These are phyloP conservation scores for Saturnispora silvae DNA, from an alignment of 805 yeast genomes.

Conservation along the genomic window DNA sequence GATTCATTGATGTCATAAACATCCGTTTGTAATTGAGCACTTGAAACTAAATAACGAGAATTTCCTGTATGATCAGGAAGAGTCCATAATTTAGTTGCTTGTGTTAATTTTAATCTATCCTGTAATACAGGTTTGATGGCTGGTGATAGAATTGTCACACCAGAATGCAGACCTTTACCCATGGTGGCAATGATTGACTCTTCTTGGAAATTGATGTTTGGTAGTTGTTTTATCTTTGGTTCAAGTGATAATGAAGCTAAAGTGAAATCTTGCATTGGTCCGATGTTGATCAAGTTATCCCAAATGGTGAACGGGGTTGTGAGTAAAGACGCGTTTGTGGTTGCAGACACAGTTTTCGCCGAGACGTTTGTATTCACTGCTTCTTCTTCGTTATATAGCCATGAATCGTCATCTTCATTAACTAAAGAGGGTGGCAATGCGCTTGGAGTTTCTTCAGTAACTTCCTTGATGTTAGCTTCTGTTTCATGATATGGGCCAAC, in stretches of 20 bases:
- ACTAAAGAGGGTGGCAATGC: conserved; percentile 8
- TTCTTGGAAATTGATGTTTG: conserved; percentile 60
- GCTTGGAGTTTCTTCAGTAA: conserved; percentile 6
- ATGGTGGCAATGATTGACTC: conserved; percentile 58
- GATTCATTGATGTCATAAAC: conserved; percentile 53
- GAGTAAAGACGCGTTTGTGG: conserved; percentile 12
- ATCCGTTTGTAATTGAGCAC: conserved; percentile 62
- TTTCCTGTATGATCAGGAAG: conserved; percentile 29
- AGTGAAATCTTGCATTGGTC: conserved; percentile 64
- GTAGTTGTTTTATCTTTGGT: conserved; percentile 45
- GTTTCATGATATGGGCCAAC: conserved; percentile 20
- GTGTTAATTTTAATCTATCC: conserved; percentile 61
- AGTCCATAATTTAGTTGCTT: conserved; percentile 70
- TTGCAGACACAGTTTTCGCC: not conserved
- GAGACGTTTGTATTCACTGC: conserved; percentile 13
- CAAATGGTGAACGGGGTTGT: conserved; percentile 32
- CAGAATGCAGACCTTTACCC: conserved; percentile 49
- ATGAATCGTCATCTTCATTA: conserved; percentile 37
- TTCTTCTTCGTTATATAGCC: conserved; percentile 29
- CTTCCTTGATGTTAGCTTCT: conserved; percentile 2
- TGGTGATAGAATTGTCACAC: conserved; percentile 53
- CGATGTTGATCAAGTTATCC: conserved; percentile 53
- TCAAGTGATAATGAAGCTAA: conserved; percentile 51
- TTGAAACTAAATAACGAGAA: conserved; percentile 55
- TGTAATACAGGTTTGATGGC: conserved; percentile 57